Evolutionary conservation across 805 yeast species (phyloP), one percentile per base, ranked within the genome.

Genomic region (Suhomyces kilbournensis): DNA sequence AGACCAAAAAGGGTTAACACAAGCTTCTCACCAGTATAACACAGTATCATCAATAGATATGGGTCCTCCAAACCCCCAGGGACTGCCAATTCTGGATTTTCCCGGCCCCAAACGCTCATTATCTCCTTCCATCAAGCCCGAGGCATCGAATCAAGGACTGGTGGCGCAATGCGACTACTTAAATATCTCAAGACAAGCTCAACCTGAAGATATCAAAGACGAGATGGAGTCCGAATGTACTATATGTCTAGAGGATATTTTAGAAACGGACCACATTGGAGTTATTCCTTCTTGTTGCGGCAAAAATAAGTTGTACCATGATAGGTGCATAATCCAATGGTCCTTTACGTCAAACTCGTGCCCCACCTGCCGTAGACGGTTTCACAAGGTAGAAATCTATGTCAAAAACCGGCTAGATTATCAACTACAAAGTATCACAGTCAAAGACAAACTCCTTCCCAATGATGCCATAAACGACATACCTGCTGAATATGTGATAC

Each of bases 281-380:
- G 43, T 42, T 12, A 20, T 54, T 10, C 54, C 57, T 4, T 55
- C 57, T 42, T 57, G 60, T 28, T 46, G 48, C 26, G 48, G 40
- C 57, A 17, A 56, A 64, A 43, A 44, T 23, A 8, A 49, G 32
- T 10, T 38, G 47, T 85, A 82, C 60, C 92, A 86, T 63, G 69
- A 76, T 3, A 59, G 68, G 14, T 86, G 92, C 58, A 75, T 86
- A 35, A 58, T 72, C 34, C 72, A 75, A 26, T 86, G 92, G 92
- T 66, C 79, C 19, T 65, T 71, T 38, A 74, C 79, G 39, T 80
- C 86, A 22, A 81, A 80, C 61, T 73, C 78, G 49, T 83, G 88
- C 60, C 89, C 89, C 2, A 78, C 83, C 4, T 84, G 89, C 60
- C 78, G 89, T 19, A 60, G 72, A 28, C 68, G 69, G 44, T 83